Evolutionary conservation across 2,329 filamentous ascomycete genomes (phyloP).

Genomic region (Hypoxylon sp.): DNA sequence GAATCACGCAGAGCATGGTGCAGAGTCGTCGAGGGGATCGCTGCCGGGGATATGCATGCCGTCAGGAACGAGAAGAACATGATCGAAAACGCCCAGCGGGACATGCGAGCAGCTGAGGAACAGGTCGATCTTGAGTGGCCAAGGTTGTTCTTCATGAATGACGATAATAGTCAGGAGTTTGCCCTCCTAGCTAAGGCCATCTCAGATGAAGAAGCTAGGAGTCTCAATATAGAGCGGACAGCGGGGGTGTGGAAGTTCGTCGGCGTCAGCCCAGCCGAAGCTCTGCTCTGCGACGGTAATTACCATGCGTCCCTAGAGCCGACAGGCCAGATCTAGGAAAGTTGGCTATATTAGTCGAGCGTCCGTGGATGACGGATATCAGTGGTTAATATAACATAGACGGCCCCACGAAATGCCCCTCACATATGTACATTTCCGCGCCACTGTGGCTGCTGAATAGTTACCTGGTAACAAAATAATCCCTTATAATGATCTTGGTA

Average conservation of each 20-base stretch:
- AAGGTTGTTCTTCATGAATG: conserved; percentile 45
- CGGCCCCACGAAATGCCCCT: background rate
- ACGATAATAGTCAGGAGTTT: conserved; percentile 41
- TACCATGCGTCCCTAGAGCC: conserved; percentile 40
- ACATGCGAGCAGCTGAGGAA: conserved; percentile 44
- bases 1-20: conserved; percentile 49
- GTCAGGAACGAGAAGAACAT: conserved; percentile 40
- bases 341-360: background rate
- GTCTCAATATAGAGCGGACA: conserved; percentile 36
- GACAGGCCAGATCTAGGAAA: conserved; percentile 28
- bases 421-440: background rate
- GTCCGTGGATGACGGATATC: background rate
- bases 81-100: conserved; percentile 49
- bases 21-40: conserved; percentile 42
- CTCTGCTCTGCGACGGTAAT: conserved; percentile 39
- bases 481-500: too few relatives aligned
- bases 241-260: conserved; percentile 48
- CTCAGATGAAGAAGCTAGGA: conserved; percentile 31
- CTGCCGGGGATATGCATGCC: conserved; percentile 35
- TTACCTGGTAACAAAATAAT: too few relatives aligned
- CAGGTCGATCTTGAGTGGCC: conserved; percentile 45
- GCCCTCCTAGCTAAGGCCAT: conserved; percentile 42
- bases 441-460: too few relatives aligned
- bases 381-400: background rate
- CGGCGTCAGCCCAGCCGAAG: conserved; percentile 42